Conservation (phyloP, 371 early-diverging fungal species). For the Chytridium lagenaria region DNA sequence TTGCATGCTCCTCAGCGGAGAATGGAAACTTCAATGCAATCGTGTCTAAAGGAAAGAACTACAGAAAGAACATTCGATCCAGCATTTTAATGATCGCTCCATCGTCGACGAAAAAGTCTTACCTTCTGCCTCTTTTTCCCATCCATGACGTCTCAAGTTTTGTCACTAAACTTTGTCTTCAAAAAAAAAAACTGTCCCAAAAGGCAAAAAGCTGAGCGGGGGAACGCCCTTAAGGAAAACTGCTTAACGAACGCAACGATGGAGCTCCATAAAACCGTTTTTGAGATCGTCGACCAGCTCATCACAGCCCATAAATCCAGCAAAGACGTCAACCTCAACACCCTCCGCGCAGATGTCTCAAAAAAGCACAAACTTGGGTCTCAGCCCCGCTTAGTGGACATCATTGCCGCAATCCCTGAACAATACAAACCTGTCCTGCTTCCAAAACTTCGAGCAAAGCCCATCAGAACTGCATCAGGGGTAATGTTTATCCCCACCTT, state of each 20-base stretch:
- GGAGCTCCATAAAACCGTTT: slow-evolving; percentile 18
- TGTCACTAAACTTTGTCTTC: not conserved
- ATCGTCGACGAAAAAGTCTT: too few species aligned
- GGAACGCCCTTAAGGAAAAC: too few species aligned
- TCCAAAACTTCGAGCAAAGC: slow-evolving; percentile 94
- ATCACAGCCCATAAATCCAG: slow-evolving; percentile 67
- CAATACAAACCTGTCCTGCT: slow-evolving; percentile 87
- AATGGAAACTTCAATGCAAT: not conserved
- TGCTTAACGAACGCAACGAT: not conserved
- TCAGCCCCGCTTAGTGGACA: slow-evolving; percentile 98
- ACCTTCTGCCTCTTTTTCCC: not conserved
- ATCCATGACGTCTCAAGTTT: not conserved
- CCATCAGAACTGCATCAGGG: slow-evolving; percentile 98
- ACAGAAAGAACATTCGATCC: too few species aligned
- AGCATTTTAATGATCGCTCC: too few species aligned
- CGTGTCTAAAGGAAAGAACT: not conserved
- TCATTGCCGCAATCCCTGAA: slow-evolving; percentile 98
- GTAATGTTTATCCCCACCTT: slow-evolving; percentile 57
- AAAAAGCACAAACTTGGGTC: slow-evolving; percentile 79
- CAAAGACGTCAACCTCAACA: slow-evolving; percentile 88
- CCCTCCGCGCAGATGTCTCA: slow-evolving; percentile 76
- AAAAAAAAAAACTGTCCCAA: not conserved
- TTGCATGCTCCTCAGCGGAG: not conserved
- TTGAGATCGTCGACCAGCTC: slow-evolving; percentile 88
- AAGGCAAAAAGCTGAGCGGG: too few species aligned